Conservation (phyloP, 2,329 filamentous ascomycete genomes). For the Escovopsis sp. region DNA sequence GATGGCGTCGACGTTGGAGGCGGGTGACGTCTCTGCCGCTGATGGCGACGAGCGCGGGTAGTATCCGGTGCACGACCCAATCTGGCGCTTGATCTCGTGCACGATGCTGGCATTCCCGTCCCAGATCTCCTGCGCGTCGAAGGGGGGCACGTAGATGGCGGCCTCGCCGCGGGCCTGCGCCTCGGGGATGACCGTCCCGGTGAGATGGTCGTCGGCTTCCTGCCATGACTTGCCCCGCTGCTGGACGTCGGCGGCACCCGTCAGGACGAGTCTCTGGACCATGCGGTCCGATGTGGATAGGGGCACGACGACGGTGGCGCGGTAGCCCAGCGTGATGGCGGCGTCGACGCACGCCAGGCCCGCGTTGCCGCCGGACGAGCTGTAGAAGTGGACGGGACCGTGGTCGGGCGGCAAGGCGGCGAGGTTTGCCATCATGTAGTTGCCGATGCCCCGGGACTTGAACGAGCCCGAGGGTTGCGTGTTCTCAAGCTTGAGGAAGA, state of each 20-base stretch:
- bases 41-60: conserved; percentile 17
- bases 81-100: conserved; percentile 26
- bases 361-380: conserved; percentile 63
- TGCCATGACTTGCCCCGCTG: conserved; percentile 51
- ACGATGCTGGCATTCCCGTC: conserved; percentile 45
- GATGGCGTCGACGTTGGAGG: conserved; percentile 43
- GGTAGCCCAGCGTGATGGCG: conserved; percentile 43
- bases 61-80: conserved; percentile 13
- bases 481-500: conserved; percentile 73
- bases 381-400: conserved; percentile 46
- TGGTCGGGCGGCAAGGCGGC: conserved; percentile 4
- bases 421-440: conserved; percentile 43
- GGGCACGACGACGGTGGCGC: conserved; percentile 60
- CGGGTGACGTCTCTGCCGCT: conserved; percentile 38
- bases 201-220: conserved; percentile 53
- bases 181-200: conserved; percentile 31
- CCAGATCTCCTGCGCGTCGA: conserved; percentile 53
- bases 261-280: conserved; percentile 49
- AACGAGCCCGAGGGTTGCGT: conserved; percentile 72
- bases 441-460: conserved; percentile 65
- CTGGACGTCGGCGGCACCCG: conserved; percentile 48
- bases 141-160: conserved; percentile 50
- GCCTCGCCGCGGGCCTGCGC: conserved; percentile 15
- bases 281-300: conserved; percentile 49
- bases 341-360: conserved; percentile 67